Evolutionary conservation across 371 early-diverging fungal genomes (phyloP), one percentile per base, ranked within the genome.

Genomic region (Rhizopus microsporus): DNA sequence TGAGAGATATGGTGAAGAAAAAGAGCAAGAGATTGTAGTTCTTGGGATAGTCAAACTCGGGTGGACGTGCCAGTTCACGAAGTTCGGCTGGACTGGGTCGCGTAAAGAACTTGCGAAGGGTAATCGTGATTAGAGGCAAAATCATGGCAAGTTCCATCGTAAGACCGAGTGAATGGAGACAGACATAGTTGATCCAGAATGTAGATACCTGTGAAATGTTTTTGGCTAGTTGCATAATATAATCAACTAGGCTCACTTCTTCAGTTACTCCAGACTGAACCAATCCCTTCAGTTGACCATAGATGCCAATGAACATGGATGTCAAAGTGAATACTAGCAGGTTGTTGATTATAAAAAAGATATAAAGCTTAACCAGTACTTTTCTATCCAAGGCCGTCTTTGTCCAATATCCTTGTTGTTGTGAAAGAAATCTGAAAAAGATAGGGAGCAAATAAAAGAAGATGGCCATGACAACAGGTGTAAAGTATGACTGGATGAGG

Each of bases 341-440:
- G 61, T 88, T 88, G 58, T 86, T 86, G 55, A 90, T 61, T 17
- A 92, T 83, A 63, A 87, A 89, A 72, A 92, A 94, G 9, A 85
- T 75, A 62, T 88, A 92, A 58, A 88, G 83, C 67, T 91, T 93
- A 54, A 87, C 77, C 57, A 92, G 77, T 7, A 91, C 88, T 56
- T 78, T 73, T 33, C 90, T 83, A 51, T 94, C 92, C 8, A 90
- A 75, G 3, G 86, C 90, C 0, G 89, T 83, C 33, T 82, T 71
- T 16, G 92, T 89, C 37, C 80, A 57, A 37, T 88, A 88, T n/a
- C 94, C 94, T 71, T 93, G 93, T 56, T 88, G 82, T 34, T 84
- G 71, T 8, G 92, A 84, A 39, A 92, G 55, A 38, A 82, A 69
- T 0, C 88, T 78, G 51, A 94, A 83, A 7, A 87, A 60, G 40